Percentiles rank a stretch among this genome's conserved stretches.
Evolutionary conservation across 2,329 filamentous ascomycete species (phyloP).

Genomic region (Huntiella moniliformis): DNA sequence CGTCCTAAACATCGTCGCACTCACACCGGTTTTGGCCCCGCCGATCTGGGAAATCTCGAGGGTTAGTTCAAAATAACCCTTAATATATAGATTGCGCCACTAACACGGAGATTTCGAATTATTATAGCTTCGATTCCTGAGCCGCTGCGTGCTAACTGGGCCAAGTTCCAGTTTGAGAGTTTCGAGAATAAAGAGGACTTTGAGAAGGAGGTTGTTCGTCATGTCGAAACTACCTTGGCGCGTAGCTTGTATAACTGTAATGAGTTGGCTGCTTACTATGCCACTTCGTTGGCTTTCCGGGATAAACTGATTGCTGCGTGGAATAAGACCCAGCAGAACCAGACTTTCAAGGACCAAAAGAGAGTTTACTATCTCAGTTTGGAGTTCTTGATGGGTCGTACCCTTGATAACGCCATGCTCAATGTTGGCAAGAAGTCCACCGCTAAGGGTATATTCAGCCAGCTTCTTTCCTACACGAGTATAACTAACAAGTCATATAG

Average conservation of each 20-base stretch:
- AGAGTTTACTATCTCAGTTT: constrained; percentile 93
- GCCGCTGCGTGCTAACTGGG: constrained; percentile 66
- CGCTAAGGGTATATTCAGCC: constrained; percentile 45
- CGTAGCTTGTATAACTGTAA: constrained; percentile 97
- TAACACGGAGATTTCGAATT: not conserved
- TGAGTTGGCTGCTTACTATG: constrained; percentile 79
- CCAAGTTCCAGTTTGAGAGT: constrained; percentile 39
- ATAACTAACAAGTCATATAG: constrained; percentile 25
- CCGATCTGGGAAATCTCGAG: constrained; percentile 87
- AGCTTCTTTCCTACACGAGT: constrained; percentile 18
- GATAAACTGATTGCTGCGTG: constrained; percentile 86
- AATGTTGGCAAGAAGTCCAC: constrained; percentile 78
- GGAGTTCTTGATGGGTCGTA: constrained; percentile 93
- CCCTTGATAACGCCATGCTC: constrained; percentile 95
- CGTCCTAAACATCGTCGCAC: constrained; percentile 94
- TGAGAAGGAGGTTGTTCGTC: constrained; percentile 68
- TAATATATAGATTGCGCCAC: not conserved
- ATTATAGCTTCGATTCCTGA: constrained; percentile 59
- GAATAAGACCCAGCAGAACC: constrained; percentile 95
- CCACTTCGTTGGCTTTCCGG: constrained; percentile 77
- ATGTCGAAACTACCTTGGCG: constrained; percentile 91
- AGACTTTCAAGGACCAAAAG: constrained; percentile 81
- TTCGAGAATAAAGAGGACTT: constrained; percentile 74
- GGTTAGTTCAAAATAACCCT: constrained; percentile 29
- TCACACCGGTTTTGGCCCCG: constrained; percentile 78